Conservation (phyloP, 2,329 filamentous ascomycete species). For the Sporothrix protearum region DNA sequence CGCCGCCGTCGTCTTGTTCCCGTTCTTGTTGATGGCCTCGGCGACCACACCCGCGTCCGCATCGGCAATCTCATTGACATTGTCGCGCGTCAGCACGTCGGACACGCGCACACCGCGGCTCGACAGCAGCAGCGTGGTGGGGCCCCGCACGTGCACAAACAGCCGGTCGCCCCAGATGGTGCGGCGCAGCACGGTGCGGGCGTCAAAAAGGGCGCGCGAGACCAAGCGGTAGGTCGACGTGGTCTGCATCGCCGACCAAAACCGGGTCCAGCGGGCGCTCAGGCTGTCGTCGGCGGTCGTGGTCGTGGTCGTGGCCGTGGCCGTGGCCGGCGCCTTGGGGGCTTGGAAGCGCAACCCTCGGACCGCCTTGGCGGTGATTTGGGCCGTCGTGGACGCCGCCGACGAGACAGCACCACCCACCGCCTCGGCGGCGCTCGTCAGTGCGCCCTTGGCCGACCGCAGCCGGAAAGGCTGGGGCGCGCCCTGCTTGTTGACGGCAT, state of each 20-base stretch:
- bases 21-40: slow-evolving; percentile 51
- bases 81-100: slow-evolving; percentile 71
- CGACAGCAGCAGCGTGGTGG: slow-evolving; percentile 80
- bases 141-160: slow-evolving; percentile 86
- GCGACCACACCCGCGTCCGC: slow-evolving; percentile 68
- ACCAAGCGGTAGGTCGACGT: slow-evolving; percentile 70
- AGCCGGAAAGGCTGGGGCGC: slow-evolving; percentile 83
- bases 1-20: too few relatives aligned
- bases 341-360: slow-evolving; percentile 66
- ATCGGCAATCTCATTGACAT: slow-evolving; percentile 89
- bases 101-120: slow-evolving; percentile 75
- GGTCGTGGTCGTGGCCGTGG: background rate
- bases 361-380: slow-evolving; percentile 19
- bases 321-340: slow-evolving; percentile 48
- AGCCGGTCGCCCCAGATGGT: slow-evolving; percentile 92
- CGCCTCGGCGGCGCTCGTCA: background rate
- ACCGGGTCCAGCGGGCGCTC: slow-evolving; percentile 47
- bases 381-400: slow-evolving; percentile 19
- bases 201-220: slow-evolving; percentile 59
- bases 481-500: slow-evolving; percentile 65
- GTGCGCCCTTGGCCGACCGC: slow-evolving; percentile 15
- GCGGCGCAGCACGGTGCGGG: slow-evolving; percentile 73
- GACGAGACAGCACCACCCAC: background rate
- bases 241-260: slow-evolving; percentile 68
- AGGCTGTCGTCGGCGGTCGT: slow-evolving; percentile 47